Conservation (phyloP, 768 basidiomycete species). For the Trametes punicea region DNA sequence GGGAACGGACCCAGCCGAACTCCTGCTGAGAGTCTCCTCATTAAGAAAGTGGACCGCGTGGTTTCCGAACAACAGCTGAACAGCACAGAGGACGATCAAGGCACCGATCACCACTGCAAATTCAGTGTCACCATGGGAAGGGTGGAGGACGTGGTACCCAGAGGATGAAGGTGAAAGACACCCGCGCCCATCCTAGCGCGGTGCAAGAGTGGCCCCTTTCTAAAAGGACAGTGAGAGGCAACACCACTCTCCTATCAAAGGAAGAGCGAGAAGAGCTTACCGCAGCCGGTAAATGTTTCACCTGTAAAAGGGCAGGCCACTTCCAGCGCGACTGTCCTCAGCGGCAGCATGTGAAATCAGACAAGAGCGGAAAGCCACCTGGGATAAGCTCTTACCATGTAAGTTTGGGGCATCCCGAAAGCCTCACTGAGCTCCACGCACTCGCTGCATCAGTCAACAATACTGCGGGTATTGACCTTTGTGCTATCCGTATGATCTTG, state of each 20-base stretch:
- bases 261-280: neutral
- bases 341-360: neutral
- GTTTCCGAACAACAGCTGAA: no score
- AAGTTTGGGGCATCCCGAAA: neutral
- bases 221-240: no score
- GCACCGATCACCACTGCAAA: no score
- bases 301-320: constrained; percentile 1
- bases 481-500: neutral
- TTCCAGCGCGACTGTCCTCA: constrained; percentile 2
- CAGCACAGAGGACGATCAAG: no score
- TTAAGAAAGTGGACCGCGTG: no score
- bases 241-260: neutral
- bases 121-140: no score
- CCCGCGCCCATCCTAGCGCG: no score
- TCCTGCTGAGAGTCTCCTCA: no score
- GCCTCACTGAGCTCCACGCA: neutral
- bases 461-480: neutral
- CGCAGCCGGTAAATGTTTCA: neutral
- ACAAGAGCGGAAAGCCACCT: neutral
- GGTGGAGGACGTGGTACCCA: no score
- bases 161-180: no score
- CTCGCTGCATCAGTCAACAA: neutral
- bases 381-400: constrained; percentile 2
- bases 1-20: neutral
- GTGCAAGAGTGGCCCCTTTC: no score